Evolutionary conservation across 192 early-diverging fungal genomes (phyloP), one percentile per base, ranked within the genome.

Genomic region (Coemansia sp.): DNA sequence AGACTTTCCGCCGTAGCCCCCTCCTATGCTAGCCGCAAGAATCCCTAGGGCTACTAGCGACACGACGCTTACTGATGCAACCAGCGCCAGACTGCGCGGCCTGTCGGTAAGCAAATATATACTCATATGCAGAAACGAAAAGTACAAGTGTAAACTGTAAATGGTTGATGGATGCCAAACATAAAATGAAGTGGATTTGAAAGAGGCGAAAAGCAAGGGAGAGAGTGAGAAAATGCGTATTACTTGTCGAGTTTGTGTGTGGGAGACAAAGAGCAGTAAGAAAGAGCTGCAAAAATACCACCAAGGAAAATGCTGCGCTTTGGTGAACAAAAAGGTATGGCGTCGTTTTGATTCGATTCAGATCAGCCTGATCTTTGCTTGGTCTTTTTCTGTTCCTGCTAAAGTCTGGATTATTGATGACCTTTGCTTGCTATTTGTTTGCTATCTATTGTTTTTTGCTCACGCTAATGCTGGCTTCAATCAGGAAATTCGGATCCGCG

Each of bases 41-140:
- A 81, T 9, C 3, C 62, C 64, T 42, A 71, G 40, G 2, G 68
- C 78, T 20, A 81, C 5, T 23, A 74, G 62, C 41, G 72, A 74
- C 15, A 62, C 72, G 10, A 69, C 52, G 55, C 78, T 70, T 40
- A 71, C 57, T 30, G 78, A 74, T 14, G 70, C 76, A 7, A 59
- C 55, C n/a, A 79, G 38, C 41, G 72, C 36, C 50, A 79, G 45
- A 52, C 62, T 67, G 30, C 64, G 68, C 34, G 59, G 58, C 1
- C 59, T 50, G 27, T 65, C 52, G 1, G 40, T 29, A 22, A 65
- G 52, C 25, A 52, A 7, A 8, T 29, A 13, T 28, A 31, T 41
- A 45, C 52, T 63, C 62, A 63, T 53, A 36, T 48, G 38, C 36
- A 57, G 22, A 13, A 55, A 2, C 9, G 11, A 30, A 29, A 33